Percentiles rank a stretch among this genome's conserved stretches.
These are phyloP conservation scores for Chrysoporthe cubensis DNA, from an alignment of 2,329 filamentous ascomycete species.

Conservation along the genomic window DNA sequence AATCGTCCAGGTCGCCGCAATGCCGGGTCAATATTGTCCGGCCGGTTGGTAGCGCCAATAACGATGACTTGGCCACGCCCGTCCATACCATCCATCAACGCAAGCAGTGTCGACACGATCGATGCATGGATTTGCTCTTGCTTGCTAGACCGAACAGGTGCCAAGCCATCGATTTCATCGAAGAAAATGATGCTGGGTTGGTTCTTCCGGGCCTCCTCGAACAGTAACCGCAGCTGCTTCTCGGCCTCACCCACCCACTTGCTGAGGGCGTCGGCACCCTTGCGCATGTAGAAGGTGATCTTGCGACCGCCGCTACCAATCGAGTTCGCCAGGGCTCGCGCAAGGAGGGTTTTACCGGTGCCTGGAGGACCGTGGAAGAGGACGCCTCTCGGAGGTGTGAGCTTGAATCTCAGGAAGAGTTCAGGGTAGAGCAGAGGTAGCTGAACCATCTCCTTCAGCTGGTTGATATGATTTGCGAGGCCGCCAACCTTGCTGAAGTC, in stretches of 20 bases:
- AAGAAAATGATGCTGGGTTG: slow-evolving; percentile 99
- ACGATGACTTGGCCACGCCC: slow-evolving; percentile 98
- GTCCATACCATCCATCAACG: slow-evolving; percentile 97
- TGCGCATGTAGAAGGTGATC: slow-evolving; percentile 99
- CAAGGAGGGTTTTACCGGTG: slow-evolving; percentile 96
- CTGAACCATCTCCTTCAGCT: slow-evolving; percentile 98
- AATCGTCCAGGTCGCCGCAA: slow-evolving; percentile 91
- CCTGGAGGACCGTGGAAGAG: slow-evolving; percentile 96
- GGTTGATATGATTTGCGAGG: slow-evolving; percentile 89
- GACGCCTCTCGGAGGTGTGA: slow-evolving; percentile 92
- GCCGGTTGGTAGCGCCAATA: slow-evolving; percentile 96
- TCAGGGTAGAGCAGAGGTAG: slow-evolving; percentile 93
- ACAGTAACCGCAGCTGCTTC: slow-evolving; percentile 87
- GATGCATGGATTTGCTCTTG: slow-evolving; percentile 99
- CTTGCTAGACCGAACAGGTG: slow-evolving; percentile 94
- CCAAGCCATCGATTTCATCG: slow-evolving; percentile 96
- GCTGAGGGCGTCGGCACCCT: slow-evolving; percentile 94
- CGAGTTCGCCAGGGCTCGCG: slow-evolving; percentile 87
- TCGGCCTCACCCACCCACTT: slow-evolving; percentile 99
- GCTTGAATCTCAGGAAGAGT: slow-evolving; percentile 86
- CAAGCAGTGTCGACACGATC: slow-evolving; percentile 92
- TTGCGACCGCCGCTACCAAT: slow-evolving; percentile 88
- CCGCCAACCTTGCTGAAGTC: slow-evolving; percentile 95
- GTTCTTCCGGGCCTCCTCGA: slow-evolving; percentile 92
- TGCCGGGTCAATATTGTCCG: slow-evolving; percentile 96